Evolutionary conservation across 2,329 filamentous ascomycete species (phyloP), one percentile per base, ranked within the genome.

Genomic region (Pseudogymnoascus sp.): DNA sequence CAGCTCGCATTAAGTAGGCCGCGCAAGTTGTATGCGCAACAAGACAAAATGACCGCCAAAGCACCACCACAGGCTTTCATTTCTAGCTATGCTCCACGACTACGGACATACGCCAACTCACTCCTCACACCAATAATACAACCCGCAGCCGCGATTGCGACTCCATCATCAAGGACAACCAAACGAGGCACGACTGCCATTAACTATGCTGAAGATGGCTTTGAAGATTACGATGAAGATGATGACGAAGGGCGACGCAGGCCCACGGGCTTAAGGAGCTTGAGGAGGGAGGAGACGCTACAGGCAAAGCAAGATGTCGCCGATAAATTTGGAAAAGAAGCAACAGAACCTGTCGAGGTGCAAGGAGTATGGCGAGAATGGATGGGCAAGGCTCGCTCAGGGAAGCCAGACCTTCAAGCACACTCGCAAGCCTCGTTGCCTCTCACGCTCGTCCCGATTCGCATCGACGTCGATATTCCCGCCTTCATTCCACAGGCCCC

Each of bases 121-220:
- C 85, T 97, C 62, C 84, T 97, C 65, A 91, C 90, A 25, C 92
- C 93, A 36, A 86, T 94, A 65, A 84, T 93, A 65, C 90, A 89
- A 66, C 83, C 83, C 62, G 86, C 85, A 65, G 82, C 87, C 68
- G 80, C 80, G 63, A 82, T 84, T n/a, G 75, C 84, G 2, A 87
- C 85, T 25, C 84, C 88, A 39, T 78, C 84, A 64, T 83, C 90
- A 69, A 86, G 93, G 73, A 96, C 90, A n/a, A 97, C 94, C 7
- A 97, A 99, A 79, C 89, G 94, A 75, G 94, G 94, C 63, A 97
- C 94, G 1, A 94, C 91, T 35, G 90, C 93, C 66, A 94, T 97
- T 77, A 99, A 97, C 78, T 99, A 99, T 73, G 93, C 94, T 25
- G 94, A 99, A 74, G 93, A 97, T 74, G 92, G 92, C 55, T 96